Evolutionary conservation across 148 eudicot genomes (phyloP).

Genomic region (Gaultheria prostrata): DNA sequence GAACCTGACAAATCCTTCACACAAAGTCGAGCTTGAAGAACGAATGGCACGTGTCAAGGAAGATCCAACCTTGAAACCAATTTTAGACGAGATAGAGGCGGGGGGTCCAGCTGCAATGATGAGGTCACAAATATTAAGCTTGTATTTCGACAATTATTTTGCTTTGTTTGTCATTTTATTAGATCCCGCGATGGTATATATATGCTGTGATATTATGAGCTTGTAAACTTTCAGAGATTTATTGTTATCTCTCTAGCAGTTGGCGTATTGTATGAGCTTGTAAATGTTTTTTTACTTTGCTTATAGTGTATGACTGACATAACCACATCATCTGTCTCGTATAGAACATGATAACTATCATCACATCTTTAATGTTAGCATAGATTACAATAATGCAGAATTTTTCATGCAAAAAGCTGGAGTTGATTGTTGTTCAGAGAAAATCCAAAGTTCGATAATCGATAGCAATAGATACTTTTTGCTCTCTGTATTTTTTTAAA

Average conservation of each 20-base stretch:
- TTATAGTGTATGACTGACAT: not conserved
- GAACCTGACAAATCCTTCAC: conserved; percentile 75
- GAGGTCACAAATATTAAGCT: conserved; percentile 43
- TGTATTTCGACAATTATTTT: not conserved
- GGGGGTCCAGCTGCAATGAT: conserved; percentile 99
- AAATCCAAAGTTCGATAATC: too few relatives aligned
- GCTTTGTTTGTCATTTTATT: not conserved
- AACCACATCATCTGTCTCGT: not conserved
- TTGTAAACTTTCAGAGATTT: not conserved
- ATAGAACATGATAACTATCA: not conserved
- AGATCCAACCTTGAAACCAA: conserved; percentile 91
- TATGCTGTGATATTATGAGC: not conserved
- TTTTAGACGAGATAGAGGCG: conserved; percentile 85
- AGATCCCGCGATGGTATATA: not conserved
- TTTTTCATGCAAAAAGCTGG: not conserved
- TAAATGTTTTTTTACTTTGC: not conserved
- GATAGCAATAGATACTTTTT: too few relatives aligned
- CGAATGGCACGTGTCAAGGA: conserved; percentile 85
- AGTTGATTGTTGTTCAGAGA: too few relatives aligned
- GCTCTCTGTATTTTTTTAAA: too few relatives aligned
- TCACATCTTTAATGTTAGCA: not conserved
- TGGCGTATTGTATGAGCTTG: not conserved
- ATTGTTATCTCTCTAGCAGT: not conserved
- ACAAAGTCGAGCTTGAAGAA: conserved; percentile 75
- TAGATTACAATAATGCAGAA: not conserved